These are phyloP conservation scores for Curvularia spicifera DNA, from an alignment of 2,329 filamentous ascomycete species.

Conservation along the genomic window DNA sequence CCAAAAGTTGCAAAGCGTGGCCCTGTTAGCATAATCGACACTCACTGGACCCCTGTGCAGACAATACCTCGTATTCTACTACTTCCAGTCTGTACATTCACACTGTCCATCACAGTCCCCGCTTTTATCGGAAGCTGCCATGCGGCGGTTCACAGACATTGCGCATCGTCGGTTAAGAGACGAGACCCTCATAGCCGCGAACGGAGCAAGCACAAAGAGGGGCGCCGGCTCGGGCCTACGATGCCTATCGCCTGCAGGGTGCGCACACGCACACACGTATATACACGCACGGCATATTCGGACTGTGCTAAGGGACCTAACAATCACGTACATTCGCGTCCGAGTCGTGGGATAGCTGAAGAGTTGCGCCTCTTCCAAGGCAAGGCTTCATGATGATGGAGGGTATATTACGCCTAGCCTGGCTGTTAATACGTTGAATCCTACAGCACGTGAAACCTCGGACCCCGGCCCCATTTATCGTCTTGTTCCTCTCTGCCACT, in stretches of 20 bases:
- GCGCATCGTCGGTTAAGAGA: neutral
- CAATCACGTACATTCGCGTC: too few relatives aligned
- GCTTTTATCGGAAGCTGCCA: neutral
- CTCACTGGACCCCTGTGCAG: too few relatives aligned
- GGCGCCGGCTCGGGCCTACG: neutral
- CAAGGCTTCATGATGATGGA: too few relatives aligned
- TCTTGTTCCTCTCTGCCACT: neutral
- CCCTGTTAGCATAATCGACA: neutral
- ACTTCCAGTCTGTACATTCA: neutral
- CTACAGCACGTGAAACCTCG: too few relatives aligned
- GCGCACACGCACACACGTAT: neutral
- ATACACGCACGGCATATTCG: neutral
- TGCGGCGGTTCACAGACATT: too few relatives aligned
- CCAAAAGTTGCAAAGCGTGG: neutral
- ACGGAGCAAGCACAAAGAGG: too few relatives aligned
- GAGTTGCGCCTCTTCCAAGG: too few relatives aligned
- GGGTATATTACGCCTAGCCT: too few relatives aligned
- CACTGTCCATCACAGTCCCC: neutral
- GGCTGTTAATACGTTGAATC: neutral
- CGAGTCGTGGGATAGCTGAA: too few relatives aligned
- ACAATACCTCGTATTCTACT: too few relatives aligned
- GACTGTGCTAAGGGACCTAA: too few relatives aligned
- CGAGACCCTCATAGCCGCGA: neutral
- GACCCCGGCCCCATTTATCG: constrained; percentile 2
- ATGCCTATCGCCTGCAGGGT: neutral